Evolutionary conservation across 2,329 filamentous ascomycete species (phyloP).

Genomic region (Dactylellina sp.): DNA sequence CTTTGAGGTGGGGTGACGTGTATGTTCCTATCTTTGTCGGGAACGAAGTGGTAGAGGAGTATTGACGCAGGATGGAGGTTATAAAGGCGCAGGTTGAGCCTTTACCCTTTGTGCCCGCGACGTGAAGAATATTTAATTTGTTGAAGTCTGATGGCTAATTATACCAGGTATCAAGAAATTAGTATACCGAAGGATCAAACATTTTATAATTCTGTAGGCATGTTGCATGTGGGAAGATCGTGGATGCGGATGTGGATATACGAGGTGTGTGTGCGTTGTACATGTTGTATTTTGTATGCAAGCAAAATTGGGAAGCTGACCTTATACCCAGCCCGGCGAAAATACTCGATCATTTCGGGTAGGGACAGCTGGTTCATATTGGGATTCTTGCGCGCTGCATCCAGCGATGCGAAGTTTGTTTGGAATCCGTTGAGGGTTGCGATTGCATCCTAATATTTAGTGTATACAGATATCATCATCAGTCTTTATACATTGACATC

Average conservation of each 20-base stretch:
- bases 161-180: no score
- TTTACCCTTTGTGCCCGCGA: conserved; percentile 95
- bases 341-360: conserved; percentile 84
- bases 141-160: conserved; percentile 74
- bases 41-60: conserved; percentile 64
- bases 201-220: no score
- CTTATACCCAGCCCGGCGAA: conserved; percentile 79
- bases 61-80: conserved; percentile 79
- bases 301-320: conserved; percentile 66
- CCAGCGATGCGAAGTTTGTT: conserved; percentile 80
- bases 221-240: neutral
- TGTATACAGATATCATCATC: neutral
- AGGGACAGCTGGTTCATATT: conserved; percentile 78
- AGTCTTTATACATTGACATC: neutral
- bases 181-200: no score
- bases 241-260: neutral
- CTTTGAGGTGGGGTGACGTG: conserved; percentile 76
- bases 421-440: conserved; percentile 79
- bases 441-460: conserved; percentile 72
- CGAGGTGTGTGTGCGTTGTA: conserved; percentile 24
- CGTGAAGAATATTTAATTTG: conserved; percentile 76
- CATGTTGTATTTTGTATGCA: conserved; percentile 24
- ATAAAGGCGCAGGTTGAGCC: conserved; percentile 88
- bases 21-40: conserved; percentile 72
- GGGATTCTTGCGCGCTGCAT: conserved; percentile 81